Base-by-base conservation (phyloP, 164 flowering plant genomes). In the Aristolochia californica region DNA sequence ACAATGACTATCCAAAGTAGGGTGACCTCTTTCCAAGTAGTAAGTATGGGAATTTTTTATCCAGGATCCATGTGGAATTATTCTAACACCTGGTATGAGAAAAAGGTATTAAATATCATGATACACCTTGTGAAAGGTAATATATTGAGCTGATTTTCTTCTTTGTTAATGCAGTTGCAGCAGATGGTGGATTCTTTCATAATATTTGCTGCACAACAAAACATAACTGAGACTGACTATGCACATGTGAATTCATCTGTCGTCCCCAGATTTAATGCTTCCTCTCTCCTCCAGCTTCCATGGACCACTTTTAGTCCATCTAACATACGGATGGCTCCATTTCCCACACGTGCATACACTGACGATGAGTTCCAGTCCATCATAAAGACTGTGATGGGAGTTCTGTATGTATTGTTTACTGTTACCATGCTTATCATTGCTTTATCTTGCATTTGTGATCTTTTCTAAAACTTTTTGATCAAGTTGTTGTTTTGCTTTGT, bases 311-410 rank as follows among this genome's bases (percentile, higher is more conserved):
- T 74, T 61, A 78, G 66, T 65, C 97, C 96, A 65, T 78, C 95
- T 55, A 81, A 68, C 55, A 89, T 89, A 69, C 74, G 93, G 68
- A 81, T 93, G 12, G 99, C 76, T 57, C 99, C 99, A 26, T 93
- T 93, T 79, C 99, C 99, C 45, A 93, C 97, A 70, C 87, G 93
- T 65, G 87, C 80, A 62, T 93, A 89, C 71, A 87, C 95, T 50
- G 97, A 93, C 68, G 96, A 93, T 66, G 93, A 89, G 75, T 93
- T 93, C 68, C 99, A 93, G 70, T 85, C 83, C 30, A 93, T 93
- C 53, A 66, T 85, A 60, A 93, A 93, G 78, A 80, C 30, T 34
- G 96, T 93, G 59, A 93, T 89, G 97, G 99, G 99, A 62, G 78
- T 93, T 55, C 69, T 89, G 97, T 93, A 89, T 58, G 93, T 74